A percentile compares a stretch with the other conserved stretches of the same genome.
Conservation (phyloP, 108 stramenopile genomes). For the Nitzschia inconspicua region DNA sequence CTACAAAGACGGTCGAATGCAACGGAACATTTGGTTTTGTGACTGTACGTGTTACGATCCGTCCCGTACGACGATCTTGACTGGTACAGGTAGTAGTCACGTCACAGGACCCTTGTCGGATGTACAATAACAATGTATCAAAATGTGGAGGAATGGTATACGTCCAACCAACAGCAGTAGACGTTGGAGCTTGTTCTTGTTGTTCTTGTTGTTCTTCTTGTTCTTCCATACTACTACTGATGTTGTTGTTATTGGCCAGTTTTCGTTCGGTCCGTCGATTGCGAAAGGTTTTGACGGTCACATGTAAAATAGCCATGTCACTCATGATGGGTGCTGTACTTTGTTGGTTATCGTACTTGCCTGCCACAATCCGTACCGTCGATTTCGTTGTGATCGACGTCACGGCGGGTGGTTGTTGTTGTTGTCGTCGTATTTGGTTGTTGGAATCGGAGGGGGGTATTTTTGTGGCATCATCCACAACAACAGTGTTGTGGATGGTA, state of each 20-base stretch:
- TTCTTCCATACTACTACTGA: too few relatives aligned
- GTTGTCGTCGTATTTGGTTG: slow-evolving; percentile 13
- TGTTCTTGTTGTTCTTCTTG: not conserved
- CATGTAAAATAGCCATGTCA: slow-evolving; percentile 58
- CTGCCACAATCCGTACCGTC: slow-evolving; percentile 45
- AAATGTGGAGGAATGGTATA: slow-evolving; percentile 38
- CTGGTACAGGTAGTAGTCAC: slow-evolving; percentile 9
- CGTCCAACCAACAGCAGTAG: slow-evolving; percentile 32
- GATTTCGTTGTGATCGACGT: not conserved
- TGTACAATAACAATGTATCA: slow-evolving; percentile 66
- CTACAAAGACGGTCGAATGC: slow-evolving; percentile 57
- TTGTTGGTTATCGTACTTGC: slow-evolving; percentile 35
- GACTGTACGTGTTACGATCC: not conserved
- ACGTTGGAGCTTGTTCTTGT: not conserved
- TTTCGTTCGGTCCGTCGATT: too few relatives aligned
- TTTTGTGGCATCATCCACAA: not conserved
- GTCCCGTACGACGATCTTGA: slow-evolving; percentile 9
- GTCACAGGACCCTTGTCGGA: slow-evolving; percentile 47
- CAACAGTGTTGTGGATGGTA: not conserved
- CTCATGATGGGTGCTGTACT: slow-evolving; percentile 45
- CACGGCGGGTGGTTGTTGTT: slow-evolving; percentile 12
- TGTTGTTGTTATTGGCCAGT: too few relatives aligned
- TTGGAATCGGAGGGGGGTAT: slow-evolving; percentile 1
- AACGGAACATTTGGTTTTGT: slow-evolving; percentile 19
- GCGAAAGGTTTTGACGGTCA: slow-evolving; percentile 47